Base-by-base conservation (phyloP, 129 eudicot genomes). In the Escallonia rubra region DNA sequence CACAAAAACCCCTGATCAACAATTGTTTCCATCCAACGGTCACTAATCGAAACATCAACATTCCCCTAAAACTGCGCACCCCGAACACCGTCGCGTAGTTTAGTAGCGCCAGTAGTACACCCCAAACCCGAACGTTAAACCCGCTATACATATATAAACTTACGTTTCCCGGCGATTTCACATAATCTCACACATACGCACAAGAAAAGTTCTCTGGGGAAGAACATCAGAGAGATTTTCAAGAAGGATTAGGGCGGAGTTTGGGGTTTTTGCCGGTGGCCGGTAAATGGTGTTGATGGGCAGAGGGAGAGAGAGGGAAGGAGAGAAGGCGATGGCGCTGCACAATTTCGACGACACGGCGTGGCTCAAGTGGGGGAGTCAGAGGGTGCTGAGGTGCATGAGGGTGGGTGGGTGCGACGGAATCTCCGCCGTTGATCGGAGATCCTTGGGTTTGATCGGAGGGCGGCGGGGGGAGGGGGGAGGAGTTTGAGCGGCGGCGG, bases 321-420 rank as follows among this genome's bases (percentile, higher is more conserved):
- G 57, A 74, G 56, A 34, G 54, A 70, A 64, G 59, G 9, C 61
- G 66, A 80, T 79, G 70, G 76, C 66, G 42, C 61, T 85, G 72
- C 95, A 87, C 64, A 88, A 88, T 80, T 88, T 88, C 74, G 73
- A 78, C 74, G 73, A 78, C 54, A 23, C 82, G 78, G 86, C 91
- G 46, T 65, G 79, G 38, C 69, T 88, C 71, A 83, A 78, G 76
- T 88, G 96, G 95, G 95, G 95, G 10, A 84, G 76, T 43, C 90
- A 85, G 76, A 80, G 71, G 72, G 56, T 74, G n/a, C 64, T 88
- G 66, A 70, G 86, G 65, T 88, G 95, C 67, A 79, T 79, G 88
- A 88, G 77, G 74, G 80, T 69, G 6, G 73, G 81, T 69, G 65
- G 83, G n/a, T 61, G 72, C 56, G 90, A 75, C 44, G 78, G 63